phyloP scores from a whole-genome alignment of 2,329 filamentous ascomycete species.

The Colletotrichum melonis region DNA sequence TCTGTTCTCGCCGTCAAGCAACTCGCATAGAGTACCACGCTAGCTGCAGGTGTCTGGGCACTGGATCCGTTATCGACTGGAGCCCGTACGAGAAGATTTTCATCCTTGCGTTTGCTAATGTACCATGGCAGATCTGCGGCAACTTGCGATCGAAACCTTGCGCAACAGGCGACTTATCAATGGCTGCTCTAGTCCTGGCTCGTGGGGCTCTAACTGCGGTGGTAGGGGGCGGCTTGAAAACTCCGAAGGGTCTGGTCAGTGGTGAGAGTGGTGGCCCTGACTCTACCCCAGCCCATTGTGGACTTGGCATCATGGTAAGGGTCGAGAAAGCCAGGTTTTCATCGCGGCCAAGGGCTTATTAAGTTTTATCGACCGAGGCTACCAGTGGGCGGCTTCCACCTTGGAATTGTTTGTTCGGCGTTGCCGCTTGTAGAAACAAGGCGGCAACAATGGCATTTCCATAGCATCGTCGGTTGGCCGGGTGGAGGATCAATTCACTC shows the following conservation, averaged over 20 bases:
- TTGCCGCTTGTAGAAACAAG: conserved; percentile 26
- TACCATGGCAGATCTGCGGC: conserved; percentile 34
- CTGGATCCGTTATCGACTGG: conserved; percentile 20
- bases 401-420: conserved; percentile 19
- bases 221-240: conserved; percentile 34
- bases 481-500: conserved; percentile 19
- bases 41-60: conserved; percentile 19
- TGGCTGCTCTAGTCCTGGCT: conserved; percentile 19
- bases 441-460: conserved; percentile 21
- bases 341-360: conserved; percentile 12
- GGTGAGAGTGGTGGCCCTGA: conserved; percentile 31
- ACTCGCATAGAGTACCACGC: conserved; percentile 12
- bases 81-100: conserved; percentile 36
- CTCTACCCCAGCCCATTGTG: conserved; percentile 26
- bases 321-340: conserved; percentile 23
- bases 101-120: conserved; percentile 34
- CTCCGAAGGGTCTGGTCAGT: conserved; percentile 34
- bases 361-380: conserved; percentile 30
- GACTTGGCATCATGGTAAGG: conserved; percentile 26
- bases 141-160: conserved; percentile 34
- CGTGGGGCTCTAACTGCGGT: conserved; percentile 31
- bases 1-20: not conserved
- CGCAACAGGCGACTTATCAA: conserved; percentile 13
- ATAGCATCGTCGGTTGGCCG: conserved; percentile 6
- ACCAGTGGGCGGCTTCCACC: conserved; percentile 8